A percentile compares a stretch with the other conserved stretches of the same genome.
Conservation (phyloP, 805 yeast species). For the Starmera amethionina region DNA sequence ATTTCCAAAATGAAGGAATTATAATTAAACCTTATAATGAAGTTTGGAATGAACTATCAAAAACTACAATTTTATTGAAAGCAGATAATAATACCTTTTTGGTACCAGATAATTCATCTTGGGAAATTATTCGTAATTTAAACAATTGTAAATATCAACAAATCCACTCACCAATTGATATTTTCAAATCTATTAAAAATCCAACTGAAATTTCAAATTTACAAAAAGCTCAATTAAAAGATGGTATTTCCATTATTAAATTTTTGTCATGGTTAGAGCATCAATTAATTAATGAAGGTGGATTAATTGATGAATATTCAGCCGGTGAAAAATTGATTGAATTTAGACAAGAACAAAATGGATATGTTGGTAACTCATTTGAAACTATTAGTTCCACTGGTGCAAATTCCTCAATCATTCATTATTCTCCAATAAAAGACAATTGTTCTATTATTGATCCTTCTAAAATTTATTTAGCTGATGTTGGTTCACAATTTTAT, state of each 20-base stretch:
- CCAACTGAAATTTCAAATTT: constrained; percentile 62
- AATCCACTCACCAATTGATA: constrained; percentile 50
- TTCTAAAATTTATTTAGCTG: constrained; percentile 62
- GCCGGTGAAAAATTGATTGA: constrained; percentile 52
- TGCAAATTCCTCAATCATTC: constrained; percentile 65
- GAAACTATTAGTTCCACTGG: constrained; percentile 74
- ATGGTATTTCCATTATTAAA: constrained; percentile 67
- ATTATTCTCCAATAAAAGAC: constrained; percentile 59
- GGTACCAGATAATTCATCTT: constrained; percentile 50
- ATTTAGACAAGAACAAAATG: constrained; percentile 42
- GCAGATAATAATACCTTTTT: constrained; percentile 27
- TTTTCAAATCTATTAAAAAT: constrained; percentile 72
- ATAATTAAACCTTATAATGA: constrained; percentile 40
- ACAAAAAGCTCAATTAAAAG: constrained; percentile 68
- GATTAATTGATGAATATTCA: constrained; percentile 49
- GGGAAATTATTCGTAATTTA: constrained; percentile 54
- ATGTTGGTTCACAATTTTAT: constrained; percentile 84
- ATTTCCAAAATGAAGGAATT: constrained; percentile 36
- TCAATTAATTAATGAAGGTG: constrained; percentile 31
- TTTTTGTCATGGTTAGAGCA: constrained; percentile 79
- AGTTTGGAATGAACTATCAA: constrained; percentile 48
- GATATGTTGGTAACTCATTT: constrained; percentile 62
- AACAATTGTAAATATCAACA: constrained; percentile 27
- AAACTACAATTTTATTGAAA: constrained; percentile 12
- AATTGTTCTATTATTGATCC: constrained; percentile 54